Evolutionary conservation across 169 alveolate species (phyloP).

Genomic region (Eimeria falciformis): DNA sequence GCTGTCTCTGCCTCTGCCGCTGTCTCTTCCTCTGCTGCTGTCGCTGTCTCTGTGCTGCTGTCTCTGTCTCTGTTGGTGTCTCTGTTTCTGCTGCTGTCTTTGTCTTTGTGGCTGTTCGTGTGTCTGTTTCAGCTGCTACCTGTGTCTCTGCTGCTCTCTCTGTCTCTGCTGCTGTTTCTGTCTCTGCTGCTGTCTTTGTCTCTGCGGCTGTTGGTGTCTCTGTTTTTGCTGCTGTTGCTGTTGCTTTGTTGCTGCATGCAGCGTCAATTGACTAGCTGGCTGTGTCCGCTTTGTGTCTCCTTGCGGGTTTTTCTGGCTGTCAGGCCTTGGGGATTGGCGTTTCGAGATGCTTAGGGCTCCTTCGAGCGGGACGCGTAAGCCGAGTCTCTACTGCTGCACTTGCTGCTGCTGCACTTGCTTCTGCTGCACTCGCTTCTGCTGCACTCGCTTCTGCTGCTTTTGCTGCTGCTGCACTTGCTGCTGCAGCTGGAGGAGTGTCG

Average conservation of each 20-base stretch:
- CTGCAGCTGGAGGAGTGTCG: background rate
- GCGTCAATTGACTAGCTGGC: background rate
- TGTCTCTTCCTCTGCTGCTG: background rate
- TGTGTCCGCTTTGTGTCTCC: no score
- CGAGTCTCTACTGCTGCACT: background rate
- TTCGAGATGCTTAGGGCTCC: background rate
- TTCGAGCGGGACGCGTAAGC: background rate
- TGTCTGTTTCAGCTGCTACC: background rate
- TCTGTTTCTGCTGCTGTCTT: background rate
- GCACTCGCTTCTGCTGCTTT: background rate
- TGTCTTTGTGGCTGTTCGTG: background rate
- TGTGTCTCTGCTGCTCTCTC: background rate
- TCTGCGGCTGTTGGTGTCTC: background rate
- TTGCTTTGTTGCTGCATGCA: background rate
- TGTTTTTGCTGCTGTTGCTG: slow-evolving; percentile 5
- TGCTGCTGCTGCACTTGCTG: background rate
- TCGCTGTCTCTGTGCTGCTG: background rate
- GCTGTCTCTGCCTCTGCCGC: background rate
- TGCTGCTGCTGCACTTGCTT: slow-evolving; percentile 1
- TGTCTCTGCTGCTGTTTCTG: background rate
- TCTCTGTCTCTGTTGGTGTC: background rate
- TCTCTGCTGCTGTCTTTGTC: background rate
- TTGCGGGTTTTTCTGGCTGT: no score
- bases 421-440: slow-evolving; percentile 8
- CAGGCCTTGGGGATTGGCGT: slow-evolving; percentile 6